Percentiles rank a stretch among this genome's conserved stretches.
phyloP scores from a whole-genome alignment of 495 filamentous ascomycete genomes.

The Aspergillus funiculosus region DNA sequence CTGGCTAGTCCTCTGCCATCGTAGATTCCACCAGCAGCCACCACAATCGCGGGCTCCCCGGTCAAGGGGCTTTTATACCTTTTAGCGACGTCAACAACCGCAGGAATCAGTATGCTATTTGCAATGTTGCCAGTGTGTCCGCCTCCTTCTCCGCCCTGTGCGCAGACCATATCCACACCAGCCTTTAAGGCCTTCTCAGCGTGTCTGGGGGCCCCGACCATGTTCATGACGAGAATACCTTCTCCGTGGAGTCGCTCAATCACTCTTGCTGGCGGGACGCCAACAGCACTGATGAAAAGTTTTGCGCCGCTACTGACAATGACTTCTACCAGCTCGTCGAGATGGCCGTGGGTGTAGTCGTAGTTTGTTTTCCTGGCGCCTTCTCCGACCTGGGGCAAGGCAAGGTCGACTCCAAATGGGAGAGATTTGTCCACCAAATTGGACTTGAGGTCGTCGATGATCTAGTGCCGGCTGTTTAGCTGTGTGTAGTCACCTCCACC shows the following conservation, averaged over 20 bases:
- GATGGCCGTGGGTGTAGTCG: constrained; percentile 99
- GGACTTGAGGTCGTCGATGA: constrained; percentile 87
- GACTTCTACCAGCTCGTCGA: constrained; percentile 81
- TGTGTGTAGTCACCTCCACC: too few species aligned
- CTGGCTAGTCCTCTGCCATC: constrained; percentile 87
- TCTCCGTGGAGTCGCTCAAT: constrained; percentile 82
- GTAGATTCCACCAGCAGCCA: constrained; percentile 90
- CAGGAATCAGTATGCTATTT: constrained; percentile 81
- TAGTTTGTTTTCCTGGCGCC: constrained; percentile 95
- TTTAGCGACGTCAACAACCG: constrained; percentile 74
- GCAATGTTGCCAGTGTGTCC: constrained; percentile 92
- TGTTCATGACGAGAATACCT: constrained; percentile 98
- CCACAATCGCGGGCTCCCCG: constrained; percentile 74
- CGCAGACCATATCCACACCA: constrained; percentile 86
- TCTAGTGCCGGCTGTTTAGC: too few species aligned
- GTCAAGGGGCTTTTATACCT: constrained; percentile 82
- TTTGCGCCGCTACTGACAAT: constrained; percentile 85
- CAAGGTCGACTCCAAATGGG: constrained; percentile 92
- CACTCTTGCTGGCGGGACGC: constrained; percentile 80
- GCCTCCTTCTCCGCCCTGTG: constrained; percentile 87
- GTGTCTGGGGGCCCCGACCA: constrained; percentile 99
- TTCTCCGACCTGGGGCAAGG: constrained; percentile 90
- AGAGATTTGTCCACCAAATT: constrained; percentile 87
- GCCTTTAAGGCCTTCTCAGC: constrained; percentile 85
- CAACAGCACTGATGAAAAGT: constrained; percentile 94